Evolutionary conservation across 2,329 filamentous ascomycete genomes (phyloP), one percentile per base, ranked within the genome.

Genomic region (Diaporthe sp.): DNA sequence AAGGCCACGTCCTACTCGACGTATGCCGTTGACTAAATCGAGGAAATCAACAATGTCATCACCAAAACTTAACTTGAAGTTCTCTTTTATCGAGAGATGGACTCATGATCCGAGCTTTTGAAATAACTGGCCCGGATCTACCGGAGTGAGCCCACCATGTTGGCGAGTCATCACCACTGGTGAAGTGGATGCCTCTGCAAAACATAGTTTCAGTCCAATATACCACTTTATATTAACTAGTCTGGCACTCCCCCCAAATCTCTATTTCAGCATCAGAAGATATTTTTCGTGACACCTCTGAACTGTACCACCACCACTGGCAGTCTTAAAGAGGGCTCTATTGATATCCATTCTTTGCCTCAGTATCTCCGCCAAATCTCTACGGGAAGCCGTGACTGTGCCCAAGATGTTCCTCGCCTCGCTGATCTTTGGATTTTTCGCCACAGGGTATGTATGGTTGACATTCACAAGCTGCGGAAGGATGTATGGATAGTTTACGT

Each of bases 101-200:
- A 61, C 58, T 10, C 37, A 19, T 63, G 17, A 22, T 30, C 9
- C 1, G 7, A 30, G 15, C 25, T 9, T 15, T 8, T 10, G 10
- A 13, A 19, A 30, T 30, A 27, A 63, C 37, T 44, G 37, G 17
- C 35, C 37, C 59, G 59, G 59, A 47, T 15, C 4, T 12, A 22
- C 59, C 59, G 59, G 59, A 0, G 10, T 44, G 17, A 63, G 59
- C 39, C n/a, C 59, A 44, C 37, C 3, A 32, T 63, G 15, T 15
- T 47, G n/a, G 59, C 39, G 59, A 63, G 59, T 63, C 59, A 47
- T 63, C 59, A 47, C 39, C 59, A 63, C n/a, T 8, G 39, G 4
- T 3, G 9, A 47, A 30, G 59, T 63, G 59, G 59, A 44, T 63
- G 15, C 15, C 9, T 13, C 9, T 4, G 17, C 8, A n/a, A 8